These are phyloP conservation scores for Cercospora sp. DNA, from an alignment of 2,329 filamentous ascomycete genomes.

Conservation along the genomic window DNA sequence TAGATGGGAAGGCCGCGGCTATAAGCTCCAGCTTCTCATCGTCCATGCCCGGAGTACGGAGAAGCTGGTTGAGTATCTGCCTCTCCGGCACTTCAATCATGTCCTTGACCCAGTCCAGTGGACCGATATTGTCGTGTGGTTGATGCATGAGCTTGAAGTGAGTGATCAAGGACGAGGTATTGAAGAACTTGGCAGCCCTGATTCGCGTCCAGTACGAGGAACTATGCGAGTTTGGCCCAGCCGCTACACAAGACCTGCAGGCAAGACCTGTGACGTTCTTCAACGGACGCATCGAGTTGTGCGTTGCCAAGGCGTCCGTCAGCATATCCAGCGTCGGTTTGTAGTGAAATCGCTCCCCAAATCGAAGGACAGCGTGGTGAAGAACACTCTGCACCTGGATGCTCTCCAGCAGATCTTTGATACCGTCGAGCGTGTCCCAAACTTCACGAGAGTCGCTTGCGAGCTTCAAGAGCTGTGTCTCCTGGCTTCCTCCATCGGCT, in stretches of 20 bases:
- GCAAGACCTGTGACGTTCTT: slow-evolving; percentile 48
- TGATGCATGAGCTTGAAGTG: slow-evolving; percentile 61
- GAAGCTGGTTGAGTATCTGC: slow-evolving; percentile 50
- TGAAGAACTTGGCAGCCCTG: slow-evolving; percentile 44
- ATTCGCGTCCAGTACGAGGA: slow-evolving; percentile 40
- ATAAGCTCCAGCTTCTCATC: slow-evolving; percentile 49
- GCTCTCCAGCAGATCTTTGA: slow-evolving; percentile 62
- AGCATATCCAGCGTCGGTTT: slow-evolving; percentile 60
- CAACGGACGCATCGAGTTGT: slow-evolving; percentile 44
- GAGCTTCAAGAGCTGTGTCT: slow-evolving; percentile 39
- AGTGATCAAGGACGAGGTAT: slow-evolving; percentile 57
- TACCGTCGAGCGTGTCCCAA: slow-evolving; percentile 61
- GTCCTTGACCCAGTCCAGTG: slow-evolving; percentile 58
- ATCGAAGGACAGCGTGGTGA: slow-evolving; percentile 61
- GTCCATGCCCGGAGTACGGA: slow-evolving; percentile 57
- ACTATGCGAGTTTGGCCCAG: slow-evolving; percentile 31
- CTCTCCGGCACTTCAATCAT: slow-evolving; percentile 62
- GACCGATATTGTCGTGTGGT: slow-evolving; percentile 35
- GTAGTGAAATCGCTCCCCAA: slow-evolving; percentile 58
- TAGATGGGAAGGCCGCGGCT: slow-evolving; percentile 36
- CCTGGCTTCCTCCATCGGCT: slow-evolving; percentile 13
- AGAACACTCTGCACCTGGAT: slow-evolving; percentile 64
- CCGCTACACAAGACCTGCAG: slow-evolving; percentile 40
- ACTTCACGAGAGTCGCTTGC: slow-evolving; percentile 58
- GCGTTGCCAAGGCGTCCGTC: slow-evolving; percentile 45